These are phyloP conservation scores for Yamadazyma nakazawae DNA, from an alignment of 805 yeast species.

Conservation along the genomic window DNA sequence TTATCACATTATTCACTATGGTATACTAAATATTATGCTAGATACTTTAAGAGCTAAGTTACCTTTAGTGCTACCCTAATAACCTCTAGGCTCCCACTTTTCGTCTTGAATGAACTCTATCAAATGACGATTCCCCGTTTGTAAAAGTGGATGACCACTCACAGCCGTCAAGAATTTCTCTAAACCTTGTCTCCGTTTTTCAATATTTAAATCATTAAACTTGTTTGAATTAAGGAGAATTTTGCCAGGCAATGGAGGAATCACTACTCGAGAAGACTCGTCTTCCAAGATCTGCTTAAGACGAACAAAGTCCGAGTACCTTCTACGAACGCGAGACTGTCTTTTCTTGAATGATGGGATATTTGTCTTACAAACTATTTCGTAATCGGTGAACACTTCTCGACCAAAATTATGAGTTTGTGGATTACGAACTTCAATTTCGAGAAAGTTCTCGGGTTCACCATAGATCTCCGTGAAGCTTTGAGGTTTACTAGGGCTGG, in stretches of 20 bases:
- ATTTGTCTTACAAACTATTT: slow-evolving; percentile 83
- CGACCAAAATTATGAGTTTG: slow-evolving; percentile 66
- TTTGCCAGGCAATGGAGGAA: slow-evolving; percentile 92
- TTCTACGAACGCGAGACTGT: slow-evolving; percentile 66
- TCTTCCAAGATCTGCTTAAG: slow-evolving; percentile 70
- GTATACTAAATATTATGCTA: not conserved
- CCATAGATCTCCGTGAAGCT: slow-evolving; percentile 83
- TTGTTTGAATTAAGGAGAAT: slow-evolving; percentile 61
- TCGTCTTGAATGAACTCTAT: slow-evolving; percentile 87
- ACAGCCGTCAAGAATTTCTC: slow-evolving; percentile 75
- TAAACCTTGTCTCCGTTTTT: slow-evolving; percentile 76
- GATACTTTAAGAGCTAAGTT: not conserved
- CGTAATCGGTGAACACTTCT: slow-evolving; percentile 86
- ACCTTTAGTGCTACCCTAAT: not conserved
- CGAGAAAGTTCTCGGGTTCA: slow-evolving; percentile 91
- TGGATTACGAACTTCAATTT: slow-evolving; percentile 79
- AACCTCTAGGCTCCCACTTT: slow-evolving; percentile 51
- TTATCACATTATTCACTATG: not conserved
- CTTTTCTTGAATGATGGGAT: slow-evolving; percentile 78
- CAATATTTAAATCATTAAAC: slow-evolving; percentile 80
- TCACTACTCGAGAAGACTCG: slow-evolving; percentile 74
- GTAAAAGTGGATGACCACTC: slow-evolving; percentile 91
- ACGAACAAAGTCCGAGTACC: slow-evolving; percentile 87
- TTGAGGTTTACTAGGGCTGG: slow-evolving; percentile 39
- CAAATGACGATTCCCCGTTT: slow-evolving; percentile 76